Base-by-base conservation (phyloP, 2,329 filamentous ascomycete species). In the Aspergillus sojae region DNA sequence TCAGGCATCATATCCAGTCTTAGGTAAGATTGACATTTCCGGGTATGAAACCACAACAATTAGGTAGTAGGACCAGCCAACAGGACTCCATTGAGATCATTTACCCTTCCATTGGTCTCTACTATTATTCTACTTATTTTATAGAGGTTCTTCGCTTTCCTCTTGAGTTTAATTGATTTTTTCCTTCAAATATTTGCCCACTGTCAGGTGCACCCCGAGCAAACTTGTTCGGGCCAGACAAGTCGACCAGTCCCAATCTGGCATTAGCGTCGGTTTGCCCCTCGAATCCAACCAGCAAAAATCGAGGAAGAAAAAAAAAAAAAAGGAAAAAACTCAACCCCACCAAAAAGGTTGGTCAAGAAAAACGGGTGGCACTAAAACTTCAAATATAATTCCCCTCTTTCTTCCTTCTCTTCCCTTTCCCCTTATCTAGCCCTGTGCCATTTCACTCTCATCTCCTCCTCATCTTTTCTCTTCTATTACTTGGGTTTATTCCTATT, bases 361-460 rank as follows among this genome's bases (percentile, higher is more conserved):
- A 58, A 54, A 62, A 61, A 56, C 58, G 52, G 54, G 64, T 64
- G 65, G 63, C 67, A 66, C 68, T 67, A 67, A 72, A 68, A 70
- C 71, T 69, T 73, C 72, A 72, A 72, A 72, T 50, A 43, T n/a
- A 69, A 65, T 68, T 68, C 69, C 70, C 71, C 70, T 71, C 70
- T 70, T 72, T 32, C 28, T 32, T 52, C 28, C 19, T 12, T n/a
- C 14, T 21, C 10, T 14, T 10, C 14, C 28, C 26, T 23, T 21
- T 30, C 14, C 48, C 7, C 28, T 34, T 32, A 16, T 32, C 28
- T 52, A 52, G 28, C 46, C 46, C 16, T 28, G 45, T 48, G 45
- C 45, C 45, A 48, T 50, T 1, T 46, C 39, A 5, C 41, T 43
- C 23, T 28, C 19, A n/a, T 52, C 2, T 66, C 56, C 62, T 65